Base-by-base conservation (phyloP, 345 rosid species). In the Murraya koenigii region DNA sequence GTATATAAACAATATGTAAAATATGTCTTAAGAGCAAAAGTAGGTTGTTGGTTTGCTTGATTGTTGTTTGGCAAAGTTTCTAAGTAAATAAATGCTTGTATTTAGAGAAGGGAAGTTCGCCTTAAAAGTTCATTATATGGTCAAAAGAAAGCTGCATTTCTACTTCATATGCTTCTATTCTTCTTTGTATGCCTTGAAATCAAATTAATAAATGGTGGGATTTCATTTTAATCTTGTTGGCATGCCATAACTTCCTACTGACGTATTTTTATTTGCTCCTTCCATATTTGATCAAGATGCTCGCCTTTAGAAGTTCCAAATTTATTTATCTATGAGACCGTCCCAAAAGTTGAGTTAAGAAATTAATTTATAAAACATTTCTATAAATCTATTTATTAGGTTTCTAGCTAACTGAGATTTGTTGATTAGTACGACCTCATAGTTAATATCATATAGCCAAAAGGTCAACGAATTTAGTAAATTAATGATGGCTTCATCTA, bases 271-370 rank as follows among this genome's bases (percentile, higher is more conserved):
- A 41, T 44, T 35, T 66, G 60, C 49, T 79, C 68, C 52, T 33
- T 33, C 41, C 25, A 35, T 22, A 55, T 44, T 71, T 39, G 59
- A 52, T 36, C 26, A 77, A 58, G 35, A 17, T 73, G 49, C 69
- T 75, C 11, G 9, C 55, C 47, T 77, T 61, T 66, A 49, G 89
- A 4, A 78, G 90, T 41, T 80, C 89, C 0, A 93, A 90, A 80
- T 92, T 95, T 38, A 30, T 30, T 30, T 30, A 30, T 2, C 32
- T 30, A 30, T 30, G 32, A 30, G 32, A 2, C 32, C 89, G 97
- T 8, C 89, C 88, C 32, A 30, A 30, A 9, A 84, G 92, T 0
- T 97, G 97, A 14, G 97, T 92, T 86, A 95, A 88, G 71, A 90
- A 88, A 30, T 30, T 30, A 30, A 30, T 30, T 30, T 30, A 30